These are phyloP conservation scores for Eucalyptus sp. DNA, from an alignment of 345 rosid species.

Conservation along the genomic window DNA sequence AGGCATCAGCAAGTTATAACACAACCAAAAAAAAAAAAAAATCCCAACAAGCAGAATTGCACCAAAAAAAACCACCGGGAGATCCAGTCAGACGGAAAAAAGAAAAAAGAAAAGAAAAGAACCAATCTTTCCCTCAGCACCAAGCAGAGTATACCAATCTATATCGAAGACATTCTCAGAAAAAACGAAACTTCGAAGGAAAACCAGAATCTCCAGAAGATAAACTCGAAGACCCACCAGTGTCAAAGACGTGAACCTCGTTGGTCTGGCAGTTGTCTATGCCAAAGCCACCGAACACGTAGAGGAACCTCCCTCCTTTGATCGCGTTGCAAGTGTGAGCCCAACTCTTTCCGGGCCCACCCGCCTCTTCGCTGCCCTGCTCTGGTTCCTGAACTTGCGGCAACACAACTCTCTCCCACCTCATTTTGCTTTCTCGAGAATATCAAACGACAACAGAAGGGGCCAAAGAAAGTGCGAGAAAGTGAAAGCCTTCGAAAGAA, in stretches of 20 bases:
- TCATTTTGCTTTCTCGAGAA: slow-evolving; percentile 19
- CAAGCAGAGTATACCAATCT: too few species aligned
- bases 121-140: too few species aligned
- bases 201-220: too few species aligned
- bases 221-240: too few species aligned
- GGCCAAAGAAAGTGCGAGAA: neutral
- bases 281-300: slow-evolving; percentile 88
- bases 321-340: slow-evolving; percentile 19
- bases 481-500: neutral
- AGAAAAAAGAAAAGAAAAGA: too few species aligned
- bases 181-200: too few species aligned
- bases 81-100: too few species aligned
- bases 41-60: neutral
- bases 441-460: neutral
- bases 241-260: slow-evolving; percentile 38
- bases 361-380: neutral
- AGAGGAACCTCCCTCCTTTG: slow-evolving; percentile 76
- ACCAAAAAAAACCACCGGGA: too few species aligned
- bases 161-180: too few species aligned
- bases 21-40: neutral
- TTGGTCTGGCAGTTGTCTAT: slow-evolving; percentile 88
- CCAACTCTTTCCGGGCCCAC: slow-evolving; percentile 74
- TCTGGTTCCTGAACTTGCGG: slow-evolving; percentile 17
- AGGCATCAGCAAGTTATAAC: too few species aligned
- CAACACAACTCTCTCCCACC: slow-evolving; percentile 60